These are phyloP conservation scores for Stentor roeselii DNA, from an alignment of 73 alveolate species.

Conservation along the genomic window DNA sequence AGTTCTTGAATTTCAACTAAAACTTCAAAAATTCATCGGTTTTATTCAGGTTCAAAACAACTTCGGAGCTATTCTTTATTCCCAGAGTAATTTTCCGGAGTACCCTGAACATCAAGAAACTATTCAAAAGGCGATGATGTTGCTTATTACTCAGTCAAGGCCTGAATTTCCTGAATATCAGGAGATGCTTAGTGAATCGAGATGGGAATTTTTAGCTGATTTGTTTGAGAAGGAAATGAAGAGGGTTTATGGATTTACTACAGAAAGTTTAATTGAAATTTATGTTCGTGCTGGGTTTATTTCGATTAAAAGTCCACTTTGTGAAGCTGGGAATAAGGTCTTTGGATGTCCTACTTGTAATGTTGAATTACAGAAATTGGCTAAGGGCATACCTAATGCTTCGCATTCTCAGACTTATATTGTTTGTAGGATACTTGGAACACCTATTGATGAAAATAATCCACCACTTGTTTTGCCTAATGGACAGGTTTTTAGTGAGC, in stretches of 20 bases:
- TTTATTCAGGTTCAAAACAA: background rate
- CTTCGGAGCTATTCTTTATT: background rate
- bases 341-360: constrained; percentile 6
- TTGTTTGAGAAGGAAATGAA: background rate
- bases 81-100: background rate
- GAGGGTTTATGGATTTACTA: background rate
- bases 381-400: constrained; percentile 5
- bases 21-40: constrained; percentile 14
- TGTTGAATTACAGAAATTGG: background rate
- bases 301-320: background rate
- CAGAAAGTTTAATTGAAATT: background rate
- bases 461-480: background rate
- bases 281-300: background rate
- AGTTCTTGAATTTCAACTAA: background rate
- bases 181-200: background rate
- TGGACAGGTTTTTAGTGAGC: constrained; percentile 25
- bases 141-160: background rate
- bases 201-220: background rate
- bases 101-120: background rate
- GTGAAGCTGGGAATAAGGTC: background rate
- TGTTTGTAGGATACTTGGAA: background rate
- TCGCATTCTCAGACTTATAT: background rate
- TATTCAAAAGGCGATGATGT: constrained; percentile 17
- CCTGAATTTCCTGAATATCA: constrained; percentile 17
- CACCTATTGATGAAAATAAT: constrained; percentile 1